A percentile compares a stretch with the other conserved stretches of the same genome.
Conservation (phyloP, 139 green algal genomes). For the Parachlorella kessleri region DNA sequence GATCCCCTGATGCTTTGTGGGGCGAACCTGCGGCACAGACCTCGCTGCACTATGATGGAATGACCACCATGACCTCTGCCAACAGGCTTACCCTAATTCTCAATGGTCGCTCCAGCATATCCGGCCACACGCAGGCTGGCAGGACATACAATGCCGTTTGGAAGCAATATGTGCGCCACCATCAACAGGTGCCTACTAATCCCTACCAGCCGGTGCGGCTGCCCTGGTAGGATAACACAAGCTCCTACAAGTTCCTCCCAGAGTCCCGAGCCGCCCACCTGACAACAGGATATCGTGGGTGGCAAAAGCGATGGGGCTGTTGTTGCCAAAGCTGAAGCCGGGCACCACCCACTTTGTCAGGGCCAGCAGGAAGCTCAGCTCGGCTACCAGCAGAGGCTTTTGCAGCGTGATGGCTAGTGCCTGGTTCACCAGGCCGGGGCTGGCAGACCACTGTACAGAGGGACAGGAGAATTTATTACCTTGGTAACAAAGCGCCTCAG, state of each 20-base stretch:
- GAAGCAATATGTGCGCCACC: too few relatives aligned
- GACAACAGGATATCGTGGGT: conserved; percentile 45
- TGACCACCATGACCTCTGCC: too few relatives aligned
- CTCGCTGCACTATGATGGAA: too few relatives aligned
- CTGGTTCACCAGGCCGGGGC: conserved; percentile 28
- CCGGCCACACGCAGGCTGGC: too few relatives aligned
- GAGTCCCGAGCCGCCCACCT: conserved; percentile 5
- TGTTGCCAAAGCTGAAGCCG: conserved; percentile 29
- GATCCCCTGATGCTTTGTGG: conserved; percentile 50
- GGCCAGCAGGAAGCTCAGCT: conserved; percentile 85
- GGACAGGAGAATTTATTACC: background rate
- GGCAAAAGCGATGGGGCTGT: conserved; percentile 35
- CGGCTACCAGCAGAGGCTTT: conserved; percentile 80
- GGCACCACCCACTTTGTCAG: conserved; percentile 80
- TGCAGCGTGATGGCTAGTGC: conserved; percentile 77
- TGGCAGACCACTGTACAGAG: conserved; percentile 13
- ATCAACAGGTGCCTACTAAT: too few relatives aligned
- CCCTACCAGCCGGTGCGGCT: too few relatives aligned
- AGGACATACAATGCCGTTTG: too few relatives aligned
- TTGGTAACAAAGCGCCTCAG: too few relatives aligned
- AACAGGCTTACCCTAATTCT: too few relatives aligned
- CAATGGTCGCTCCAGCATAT: too few relatives aligned
- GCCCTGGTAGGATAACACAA: too few relatives aligned
- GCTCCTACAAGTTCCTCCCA: too few relatives aligned
- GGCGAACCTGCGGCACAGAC: conserved; percentile 11